Conservation (phyloP, 2,329 filamentous ascomycete genomes). For the Diplodia corticola region DNA sequence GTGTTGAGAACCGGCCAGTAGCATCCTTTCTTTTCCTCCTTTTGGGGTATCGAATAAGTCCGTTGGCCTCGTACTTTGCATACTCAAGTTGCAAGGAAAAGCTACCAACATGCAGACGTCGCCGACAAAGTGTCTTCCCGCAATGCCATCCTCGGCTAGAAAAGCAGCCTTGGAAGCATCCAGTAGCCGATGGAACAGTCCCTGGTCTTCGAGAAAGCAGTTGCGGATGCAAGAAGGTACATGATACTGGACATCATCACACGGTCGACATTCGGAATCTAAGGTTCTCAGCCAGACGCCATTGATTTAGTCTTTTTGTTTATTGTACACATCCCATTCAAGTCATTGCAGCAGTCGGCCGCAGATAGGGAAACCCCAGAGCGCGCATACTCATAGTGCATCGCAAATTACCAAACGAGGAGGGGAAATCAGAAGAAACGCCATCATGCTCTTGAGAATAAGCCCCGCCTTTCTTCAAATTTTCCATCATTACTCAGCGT, state of each 20-base stretch:
- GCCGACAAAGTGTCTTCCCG: too few species aligned
- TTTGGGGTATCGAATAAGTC: too few species aligned
- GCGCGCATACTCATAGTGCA: not conserved
- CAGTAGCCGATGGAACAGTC: too few species aligned
- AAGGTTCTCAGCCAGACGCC: not conserved
- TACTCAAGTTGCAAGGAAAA: too few species aligned
- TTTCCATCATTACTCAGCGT: slow-evolving; percentile 3
- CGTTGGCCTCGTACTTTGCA: too few species aligned
- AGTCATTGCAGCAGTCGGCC: not conserved
- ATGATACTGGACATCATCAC: not conserved
- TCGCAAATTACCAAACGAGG: not conserved
- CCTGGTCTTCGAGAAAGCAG: not conserved
- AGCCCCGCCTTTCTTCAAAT: not conserved
- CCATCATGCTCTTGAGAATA: not conserved
- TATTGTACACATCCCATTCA: slow-evolving; percentile 10
- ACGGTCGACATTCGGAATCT: not conserved
- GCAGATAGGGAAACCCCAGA: not conserved
- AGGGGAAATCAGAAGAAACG: slow-evolving; percentile 3
- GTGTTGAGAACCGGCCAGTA: too few species aligned
- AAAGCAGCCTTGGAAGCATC: too few species aligned
- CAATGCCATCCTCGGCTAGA: too few species aligned
- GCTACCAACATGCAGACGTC: too few species aligned
- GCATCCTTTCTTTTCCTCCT: too few species aligned
- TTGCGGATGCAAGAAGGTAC: not conserved
- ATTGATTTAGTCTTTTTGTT: slow-evolving; percentile 2